A percentile compares a stretch with the other conserved stretches of the same genome.
Conservation (phyloP, 1,284 basidiomycete genomes). For the Papiliotrema fonsecae region DNA sequence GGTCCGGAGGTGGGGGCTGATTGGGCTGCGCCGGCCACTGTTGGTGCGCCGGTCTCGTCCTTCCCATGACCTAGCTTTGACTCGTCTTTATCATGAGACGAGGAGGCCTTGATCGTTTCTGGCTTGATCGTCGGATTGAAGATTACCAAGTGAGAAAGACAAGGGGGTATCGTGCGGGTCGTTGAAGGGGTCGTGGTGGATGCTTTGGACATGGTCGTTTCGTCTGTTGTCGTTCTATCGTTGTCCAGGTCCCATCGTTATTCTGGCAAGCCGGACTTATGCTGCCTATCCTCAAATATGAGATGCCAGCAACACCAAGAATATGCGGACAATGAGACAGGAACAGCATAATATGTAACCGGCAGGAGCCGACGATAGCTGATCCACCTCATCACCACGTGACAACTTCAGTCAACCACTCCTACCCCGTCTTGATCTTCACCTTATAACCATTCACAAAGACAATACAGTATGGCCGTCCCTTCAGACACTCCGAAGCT, state of each 20-base stretch:
- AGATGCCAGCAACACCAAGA: too few species aligned
- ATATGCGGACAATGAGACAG: too few species aligned
- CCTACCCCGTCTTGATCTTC: too few species aligned
- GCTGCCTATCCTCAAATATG: too few species aligned
- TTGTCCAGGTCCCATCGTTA: background rate
- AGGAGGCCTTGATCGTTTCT: background rate
- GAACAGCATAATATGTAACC: too few species aligned
- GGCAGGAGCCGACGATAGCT: too few species aligned
- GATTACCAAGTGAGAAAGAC: constrained; percentile 41
- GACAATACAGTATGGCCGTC: too few species aligned
- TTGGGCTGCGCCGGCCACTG: background rate
- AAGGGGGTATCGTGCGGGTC: constrained; percentile 11
- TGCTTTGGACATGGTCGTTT: background rate
- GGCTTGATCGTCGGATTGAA: constrained; percentile 37
- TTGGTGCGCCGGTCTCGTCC: background rate
- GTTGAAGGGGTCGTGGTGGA: background rate
- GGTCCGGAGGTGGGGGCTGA: background rate
- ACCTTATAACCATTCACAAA: too few species aligned
- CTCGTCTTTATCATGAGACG: background rate
- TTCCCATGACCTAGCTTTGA: background rate
- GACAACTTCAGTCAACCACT: too few species aligned
- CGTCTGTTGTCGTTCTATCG: background rate
- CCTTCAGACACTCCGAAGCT: too few species aligned
- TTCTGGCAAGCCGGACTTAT: background rate
- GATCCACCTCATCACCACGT: too few species aligned